A percentile compares a stretch with the other conserved stretches of the same genome.
Conservation (phyloP, 805 yeast genomes). For the Candida sanyiensis region DNA sequence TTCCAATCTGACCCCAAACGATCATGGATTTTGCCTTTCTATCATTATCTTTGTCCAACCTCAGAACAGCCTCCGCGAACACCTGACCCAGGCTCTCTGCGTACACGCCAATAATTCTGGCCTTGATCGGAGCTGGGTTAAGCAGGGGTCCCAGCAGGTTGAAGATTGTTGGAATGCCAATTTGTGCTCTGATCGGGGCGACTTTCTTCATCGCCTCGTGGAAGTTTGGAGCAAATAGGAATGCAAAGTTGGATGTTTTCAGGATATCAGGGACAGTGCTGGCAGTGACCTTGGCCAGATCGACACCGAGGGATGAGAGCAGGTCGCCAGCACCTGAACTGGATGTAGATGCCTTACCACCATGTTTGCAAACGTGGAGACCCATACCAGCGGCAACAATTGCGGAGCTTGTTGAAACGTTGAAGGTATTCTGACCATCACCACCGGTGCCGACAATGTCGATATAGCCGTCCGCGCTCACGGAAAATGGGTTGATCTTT, state of each 20-base stretch:
- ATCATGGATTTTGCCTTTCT: conserved; percentile 58
- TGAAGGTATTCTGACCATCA: conserved; percentile 95
- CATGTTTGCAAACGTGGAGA: conserved; percentile 83
- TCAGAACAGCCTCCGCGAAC: conserved; percentile 75
- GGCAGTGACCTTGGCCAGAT: conserved; percentile 61
- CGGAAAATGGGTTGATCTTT: conserved; percentile 39
- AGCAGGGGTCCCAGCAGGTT: conserved; percentile 90
- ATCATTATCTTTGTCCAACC: conserved; percentile 46
- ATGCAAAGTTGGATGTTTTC: conserved; percentile 43
- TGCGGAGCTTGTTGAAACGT: conserved; percentile 92
- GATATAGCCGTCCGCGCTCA: conserved; percentile 48
- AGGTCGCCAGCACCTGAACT: conserved; percentile 92
- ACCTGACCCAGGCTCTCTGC: conserved; percentile 71
- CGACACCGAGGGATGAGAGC: conserved; percentile 76
- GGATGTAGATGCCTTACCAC: conserved; percentile 95
- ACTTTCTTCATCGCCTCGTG: conserved; percentile 88
- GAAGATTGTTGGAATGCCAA: conserved; percentile 91
- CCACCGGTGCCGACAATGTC: conserved; percentile 99
- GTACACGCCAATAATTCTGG: conserved; percentile 88
- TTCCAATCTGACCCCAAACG: conserved; percentile 88
- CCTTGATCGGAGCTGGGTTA: conserved; percentile 79
- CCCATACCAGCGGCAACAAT: conserved; percentile 90
- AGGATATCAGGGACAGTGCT: conserved; percentile 55
- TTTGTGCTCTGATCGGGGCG: conserved; percentile 64
- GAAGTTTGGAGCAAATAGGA: conserved; percentile 91